Conservation (phyloP, 345 rosid genomes). For the Hypericum perforatum region DNA sequence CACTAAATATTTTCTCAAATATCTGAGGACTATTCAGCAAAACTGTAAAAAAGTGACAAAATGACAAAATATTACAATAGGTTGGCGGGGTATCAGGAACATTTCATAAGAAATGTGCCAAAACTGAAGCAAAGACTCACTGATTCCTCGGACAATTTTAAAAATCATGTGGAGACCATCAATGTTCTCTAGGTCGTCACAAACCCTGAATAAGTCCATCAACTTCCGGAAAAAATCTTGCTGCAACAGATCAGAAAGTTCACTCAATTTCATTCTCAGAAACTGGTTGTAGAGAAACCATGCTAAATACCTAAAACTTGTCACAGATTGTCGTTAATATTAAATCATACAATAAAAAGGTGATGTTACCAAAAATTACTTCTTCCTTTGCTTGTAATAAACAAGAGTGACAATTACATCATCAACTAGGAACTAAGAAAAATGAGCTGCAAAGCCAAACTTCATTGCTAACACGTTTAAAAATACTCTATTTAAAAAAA, state of each 20-base stretch:
- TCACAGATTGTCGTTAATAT: not conserved
- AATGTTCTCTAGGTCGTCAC: conserved; percentile 54
- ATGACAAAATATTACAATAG: conserved; percentile 12
- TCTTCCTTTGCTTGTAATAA: no score
- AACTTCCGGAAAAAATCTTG: conserved; percentile 62
- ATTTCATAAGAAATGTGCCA: conserved; percentile 11
- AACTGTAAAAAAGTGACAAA: conserved; percentile 43
- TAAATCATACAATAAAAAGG: not conserved
- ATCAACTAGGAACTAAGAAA: no score
- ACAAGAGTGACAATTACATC: no score
- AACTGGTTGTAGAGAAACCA: not conserved
- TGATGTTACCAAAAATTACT: not conserved
- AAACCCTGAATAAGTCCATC: conserved; percentile 57
- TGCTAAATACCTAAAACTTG: not conserved
- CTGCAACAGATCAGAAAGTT: conserved; percentile 40
- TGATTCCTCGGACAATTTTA: conserved; percentile 70
- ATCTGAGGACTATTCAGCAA: conserved; percentile 68
- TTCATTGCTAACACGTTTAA: no score
- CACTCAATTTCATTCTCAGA: conserved; percentile 1
- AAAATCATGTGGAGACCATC: conserved; percentile 75
- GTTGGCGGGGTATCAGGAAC: conserved; percentile 12
- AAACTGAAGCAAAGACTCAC: conserved; percentile 32
- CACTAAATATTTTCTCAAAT: conserved; percentile 71
- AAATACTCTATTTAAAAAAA: no score
- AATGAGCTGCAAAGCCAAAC: no score